Evolutionary conservation across 345 rosid genomes (phyloP).

Genomic region (Brassica carinata): DNA sequence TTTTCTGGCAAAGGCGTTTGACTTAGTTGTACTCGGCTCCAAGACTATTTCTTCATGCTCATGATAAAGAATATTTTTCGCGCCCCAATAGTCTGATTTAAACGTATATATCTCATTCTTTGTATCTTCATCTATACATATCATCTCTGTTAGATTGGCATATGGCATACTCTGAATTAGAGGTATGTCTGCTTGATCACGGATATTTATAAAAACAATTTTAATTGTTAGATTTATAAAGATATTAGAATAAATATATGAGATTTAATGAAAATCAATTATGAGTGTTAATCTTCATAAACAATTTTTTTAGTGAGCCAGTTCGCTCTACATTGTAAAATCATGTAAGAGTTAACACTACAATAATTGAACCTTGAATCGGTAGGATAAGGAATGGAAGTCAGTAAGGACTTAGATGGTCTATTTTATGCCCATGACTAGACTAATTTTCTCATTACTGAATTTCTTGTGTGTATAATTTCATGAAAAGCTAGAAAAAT

Average conservation of each 20-base stretch:
- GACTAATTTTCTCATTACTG: neutral
- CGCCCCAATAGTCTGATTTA: too few relatives aligned
- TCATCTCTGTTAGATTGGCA: too few relatives aligned
- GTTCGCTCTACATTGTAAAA: neutral
- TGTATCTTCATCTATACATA: too few relatives aligned
- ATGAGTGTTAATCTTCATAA: neutral
- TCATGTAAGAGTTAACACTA: neutral
- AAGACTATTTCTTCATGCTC: too few relatives aligned
- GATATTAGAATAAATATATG: neutral
- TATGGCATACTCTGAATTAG: too few relatives aligned
- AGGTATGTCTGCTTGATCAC: too few relatives aligned
- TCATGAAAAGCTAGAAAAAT: neutral
- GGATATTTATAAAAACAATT: too few relatives aligned
- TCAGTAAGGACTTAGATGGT: neutral
- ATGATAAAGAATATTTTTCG: too few relatives aligned
- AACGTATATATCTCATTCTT: too few relatives aligned
- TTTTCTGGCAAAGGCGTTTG: too few relatives aligned
- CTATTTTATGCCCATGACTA: neutral
- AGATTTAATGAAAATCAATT: neutral
- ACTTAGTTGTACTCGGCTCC: too few relatives aligned
- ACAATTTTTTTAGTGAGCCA: neutral
- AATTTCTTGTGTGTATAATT: too few relatives aligned
- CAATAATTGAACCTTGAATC: neutral
- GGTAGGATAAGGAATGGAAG: neutral
- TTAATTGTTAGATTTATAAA: neutral